Percentiles rank a stretch among this genome's conserved stretches.
These are phyloP conservation scores for Harrya chromipes DNA, from an alignment of 768 basidiomycete genomes.

Conservation along the genomic window DNA sequence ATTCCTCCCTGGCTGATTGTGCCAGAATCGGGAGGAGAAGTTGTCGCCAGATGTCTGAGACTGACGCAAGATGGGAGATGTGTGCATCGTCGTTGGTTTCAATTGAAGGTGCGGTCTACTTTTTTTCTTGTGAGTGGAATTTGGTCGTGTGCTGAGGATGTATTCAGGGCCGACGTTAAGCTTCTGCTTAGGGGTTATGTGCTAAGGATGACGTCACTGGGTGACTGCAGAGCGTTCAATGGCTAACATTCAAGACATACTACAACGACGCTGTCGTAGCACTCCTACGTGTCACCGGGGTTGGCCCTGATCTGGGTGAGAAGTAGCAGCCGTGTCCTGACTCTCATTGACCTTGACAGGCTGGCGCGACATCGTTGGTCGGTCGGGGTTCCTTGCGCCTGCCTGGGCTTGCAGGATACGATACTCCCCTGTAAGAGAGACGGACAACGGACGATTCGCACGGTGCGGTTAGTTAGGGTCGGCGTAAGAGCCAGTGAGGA, in stretches of 20 bases:
- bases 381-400: slow-evolving; percentile 12
- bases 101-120: not conserved
- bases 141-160: not conserved
- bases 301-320: not conserved
- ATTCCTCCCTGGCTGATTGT: slow-evolving; percentile 31
- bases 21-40: slow-evolving; percentile 32
- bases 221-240: not conserved
- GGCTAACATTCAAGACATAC: not conserved
- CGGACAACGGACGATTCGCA: too few species aligned
- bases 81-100: slow-evolving; percentile 19
- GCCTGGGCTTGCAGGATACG: slow-evolving; percentile 26
- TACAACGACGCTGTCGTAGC: too few species aligned
- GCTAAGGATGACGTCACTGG: slow-evolving; percentile 27
- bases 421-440: slow-evolving; percentile 22
- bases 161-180: slow-evolving; percentile 17
- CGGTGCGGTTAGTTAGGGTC: too few species aligned
- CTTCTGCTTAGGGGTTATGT: slow-evolving; percentile 20
- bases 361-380: slow-evolving; percentile 10
- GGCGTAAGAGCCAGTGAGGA: not conserved
- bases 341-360: not conserved
- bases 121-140: not conserved
- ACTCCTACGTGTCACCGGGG: too few species aligned
- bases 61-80: slow-evolving; percentile 21
- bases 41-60: slow-evolving; percentile 20
- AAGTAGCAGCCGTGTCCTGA: not conserved